Evolutionary conservation across 192 early-diverging fungal genomes (phyloP).

Genomic region (Coemansia aciculifera): DNA sequence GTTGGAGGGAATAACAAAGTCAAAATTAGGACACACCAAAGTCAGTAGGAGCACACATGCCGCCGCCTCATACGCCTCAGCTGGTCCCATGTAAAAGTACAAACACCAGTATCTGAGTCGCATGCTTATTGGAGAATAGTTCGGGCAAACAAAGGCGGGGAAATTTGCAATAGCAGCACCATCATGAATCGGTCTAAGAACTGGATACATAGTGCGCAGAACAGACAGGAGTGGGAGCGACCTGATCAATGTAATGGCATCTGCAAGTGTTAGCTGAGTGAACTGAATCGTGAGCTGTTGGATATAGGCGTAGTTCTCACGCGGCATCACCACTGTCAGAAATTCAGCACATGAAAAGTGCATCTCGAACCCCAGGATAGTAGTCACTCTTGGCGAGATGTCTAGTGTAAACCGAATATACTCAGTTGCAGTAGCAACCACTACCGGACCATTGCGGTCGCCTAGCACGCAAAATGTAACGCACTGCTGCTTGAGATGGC

Average conservation of each 20-base stretch:
- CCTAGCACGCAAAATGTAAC: background rate
- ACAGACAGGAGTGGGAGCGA: too few relatives aligned
- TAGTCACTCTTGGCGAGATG: background rate
- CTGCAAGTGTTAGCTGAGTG: background rate
- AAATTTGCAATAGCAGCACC: background rate
- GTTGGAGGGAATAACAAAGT: background rate
- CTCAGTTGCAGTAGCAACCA: background rate
- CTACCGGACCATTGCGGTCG: too few relatives aligned
- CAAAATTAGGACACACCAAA: background rate
- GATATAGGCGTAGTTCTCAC: background rate
- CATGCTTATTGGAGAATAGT: background rate
- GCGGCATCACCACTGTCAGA: background rate
- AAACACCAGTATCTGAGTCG: background rate
- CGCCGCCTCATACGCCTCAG: background rate
- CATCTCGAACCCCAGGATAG: background rate
- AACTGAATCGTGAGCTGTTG: background rate
- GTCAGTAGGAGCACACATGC: background rate
- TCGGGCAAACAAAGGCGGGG: background rate
- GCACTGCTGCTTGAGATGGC: background rate
- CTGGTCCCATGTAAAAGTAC: background rate
- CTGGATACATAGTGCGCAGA: background rate
- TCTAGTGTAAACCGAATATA: background rate
- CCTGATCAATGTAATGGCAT: background rate
- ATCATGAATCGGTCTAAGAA: background rate
- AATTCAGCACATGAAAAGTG: background rate